Conservation (phyloP, 345 rosid species). For the Eucalyptus cloeziana region DNA sequence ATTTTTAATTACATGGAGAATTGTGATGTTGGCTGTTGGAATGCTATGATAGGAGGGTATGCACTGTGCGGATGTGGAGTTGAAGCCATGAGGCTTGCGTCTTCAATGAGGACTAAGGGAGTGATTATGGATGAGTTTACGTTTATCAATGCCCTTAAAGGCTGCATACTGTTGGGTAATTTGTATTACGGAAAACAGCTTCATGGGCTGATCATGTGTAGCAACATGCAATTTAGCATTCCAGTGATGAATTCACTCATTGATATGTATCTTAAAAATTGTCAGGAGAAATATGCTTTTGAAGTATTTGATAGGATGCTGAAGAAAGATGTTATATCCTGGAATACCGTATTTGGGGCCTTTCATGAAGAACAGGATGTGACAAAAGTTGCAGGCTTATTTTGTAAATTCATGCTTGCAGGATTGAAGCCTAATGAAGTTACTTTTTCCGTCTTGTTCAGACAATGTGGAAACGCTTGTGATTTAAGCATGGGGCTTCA, state of each 20-base stretch:
- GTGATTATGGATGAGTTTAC: slow-evolving; percentile 11
- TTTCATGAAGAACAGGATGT: background rate
- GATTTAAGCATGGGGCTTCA: slow-evolving; percentile 19
- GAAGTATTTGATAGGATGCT: slow-evolving; percentile 5
- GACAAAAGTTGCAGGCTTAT: slow-evolving; percentile 1
- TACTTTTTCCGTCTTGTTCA: slow-evolving; percentile 15
- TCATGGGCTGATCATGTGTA: slow-evolving; percentile 17
- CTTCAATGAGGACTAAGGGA: slow-evolving; percentile 7
- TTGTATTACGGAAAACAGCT: slow-evolving; percentile 16
- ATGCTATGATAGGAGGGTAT: slow-evolving; percentile 33
- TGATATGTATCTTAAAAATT: slow-evolving; percentile 24
- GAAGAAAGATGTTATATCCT: slow-evolving; percentile 18
- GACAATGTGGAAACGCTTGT: slow-evolving; percentile 13
- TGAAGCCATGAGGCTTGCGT: slow-evolving; percentile 5
- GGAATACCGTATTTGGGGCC: slow-evolving; percentile 20
- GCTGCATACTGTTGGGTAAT: slow-evolving; percentile 7
- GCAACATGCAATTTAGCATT: background rate
- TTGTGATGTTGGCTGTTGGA: slow-evolving; percentile 24
- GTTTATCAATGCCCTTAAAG: slow-evolving; percentile 15
- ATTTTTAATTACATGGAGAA: background rate
- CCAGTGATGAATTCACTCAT: slow-evolving; percentile 16
- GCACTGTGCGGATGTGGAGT: slow-evolving; percentile 11
- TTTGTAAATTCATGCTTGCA: slow-evolving; percentile 3
- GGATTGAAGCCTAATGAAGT: slow-evolving; percentile 11
- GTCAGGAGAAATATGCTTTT: background rate